phyloP scores from a whole-genome alignment of 208 protist genomes.

The Acanthamoeba culbertsoni region DNA sequence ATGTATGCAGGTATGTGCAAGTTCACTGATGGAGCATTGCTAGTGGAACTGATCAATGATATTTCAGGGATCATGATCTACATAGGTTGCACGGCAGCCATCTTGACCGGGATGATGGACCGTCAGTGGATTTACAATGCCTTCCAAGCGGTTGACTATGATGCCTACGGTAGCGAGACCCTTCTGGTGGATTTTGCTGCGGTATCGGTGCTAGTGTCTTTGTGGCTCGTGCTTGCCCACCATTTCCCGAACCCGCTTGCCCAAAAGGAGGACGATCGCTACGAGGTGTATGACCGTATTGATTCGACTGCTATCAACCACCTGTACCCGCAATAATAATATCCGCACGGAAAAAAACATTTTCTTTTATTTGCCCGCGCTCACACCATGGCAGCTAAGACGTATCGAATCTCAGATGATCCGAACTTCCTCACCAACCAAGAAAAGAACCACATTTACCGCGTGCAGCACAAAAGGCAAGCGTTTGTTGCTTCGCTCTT shows the following conservation, averaged over 20 bases:
- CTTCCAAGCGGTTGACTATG: not conserved
- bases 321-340: not conserved
- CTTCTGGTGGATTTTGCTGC: not conserved
- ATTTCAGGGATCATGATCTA: not conserved
- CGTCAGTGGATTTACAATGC: not conserved
- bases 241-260: not conserved
- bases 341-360: not conserved
- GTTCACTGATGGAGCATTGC: not conserved
- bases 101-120: not conserved
- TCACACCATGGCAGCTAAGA: too few relatives aligned
- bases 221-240: not conserved
- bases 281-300: not conserved
- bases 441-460: slow-evolving; percentile 19
- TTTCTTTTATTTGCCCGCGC: too few relatives aligned
- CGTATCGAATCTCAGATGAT: not conserved
- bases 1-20: not conserved
- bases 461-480: not conserved
- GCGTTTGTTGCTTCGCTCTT: not conserved
- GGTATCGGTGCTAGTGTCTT: not conserved
- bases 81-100: not conserved
- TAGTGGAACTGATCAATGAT: not conserved
- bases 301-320: not conserved
- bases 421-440: not conserved
- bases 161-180: not conserved
- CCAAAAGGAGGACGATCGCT: not conserved